Evolutionary conservation across 352 stramenopile genomes (phyloP).

Genomic region (Phytopythium helicoides): DNA sequence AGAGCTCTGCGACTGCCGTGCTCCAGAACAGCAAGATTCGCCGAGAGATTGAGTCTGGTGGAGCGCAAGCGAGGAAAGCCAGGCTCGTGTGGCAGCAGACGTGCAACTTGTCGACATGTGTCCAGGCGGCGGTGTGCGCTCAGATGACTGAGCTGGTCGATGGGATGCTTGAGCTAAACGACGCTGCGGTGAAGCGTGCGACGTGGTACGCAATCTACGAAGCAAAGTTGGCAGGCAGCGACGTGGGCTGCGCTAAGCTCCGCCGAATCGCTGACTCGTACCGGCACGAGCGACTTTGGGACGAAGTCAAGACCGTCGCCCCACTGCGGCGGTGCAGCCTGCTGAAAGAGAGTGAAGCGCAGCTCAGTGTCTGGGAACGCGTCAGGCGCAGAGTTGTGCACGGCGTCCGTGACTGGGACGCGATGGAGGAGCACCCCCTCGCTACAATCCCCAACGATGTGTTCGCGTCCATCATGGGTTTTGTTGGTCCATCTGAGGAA

Average conservation of each 20-base stretch:
- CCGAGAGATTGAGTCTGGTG: background rate
- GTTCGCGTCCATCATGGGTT: constrained; percentile 6
- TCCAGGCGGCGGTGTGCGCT: constrained; percentile 2
- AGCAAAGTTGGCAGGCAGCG: background rate
- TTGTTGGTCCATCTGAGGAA: constrained; percentile 2
- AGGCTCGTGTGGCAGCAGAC: constrained; percentile 2
- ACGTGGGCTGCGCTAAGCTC: background rate
- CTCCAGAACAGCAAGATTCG: constrained; percentile 5
- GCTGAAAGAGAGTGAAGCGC: background rate
- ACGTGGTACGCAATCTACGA: constrained; percentile 8
- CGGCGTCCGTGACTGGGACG: constrained; percentile 3
- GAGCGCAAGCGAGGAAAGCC: too few species aligned
- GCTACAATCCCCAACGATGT: constrained; percentile 1
- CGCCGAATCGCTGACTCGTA: background rate
- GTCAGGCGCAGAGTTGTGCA: background rate
- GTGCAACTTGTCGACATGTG: constrained; percentile 6
- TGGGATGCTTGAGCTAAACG: constrained; percentile 6
- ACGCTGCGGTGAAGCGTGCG: background rate
- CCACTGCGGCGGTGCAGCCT: constrained; percentile 2
- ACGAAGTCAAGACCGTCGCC: constrained; percentile 3
- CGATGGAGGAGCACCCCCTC: constrained; percentile 4
- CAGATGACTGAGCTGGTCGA: constrained; percentile 4
- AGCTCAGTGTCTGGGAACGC: constrained; percentile 1
- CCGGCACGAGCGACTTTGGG: constrained; percentile 2
- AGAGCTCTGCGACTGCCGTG: background rate